Evolutionary conservation across 2,329 filamentous ascomycete genomes (phyloP).

Genomic region (Ilyonectria mors-panacis): DNA sequence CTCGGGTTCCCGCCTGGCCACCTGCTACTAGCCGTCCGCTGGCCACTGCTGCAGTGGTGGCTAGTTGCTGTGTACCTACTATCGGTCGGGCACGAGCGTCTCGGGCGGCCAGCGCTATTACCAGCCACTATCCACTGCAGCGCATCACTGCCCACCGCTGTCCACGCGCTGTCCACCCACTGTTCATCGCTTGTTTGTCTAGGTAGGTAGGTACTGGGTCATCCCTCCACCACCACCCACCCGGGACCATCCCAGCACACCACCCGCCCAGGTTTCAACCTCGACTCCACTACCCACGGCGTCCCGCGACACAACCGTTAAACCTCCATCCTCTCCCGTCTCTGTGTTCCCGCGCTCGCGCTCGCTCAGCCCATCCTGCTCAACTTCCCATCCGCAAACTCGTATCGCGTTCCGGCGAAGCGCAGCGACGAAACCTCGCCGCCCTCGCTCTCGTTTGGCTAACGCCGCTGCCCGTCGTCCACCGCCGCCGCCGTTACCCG

Average conservation of each 20-base stretch:
- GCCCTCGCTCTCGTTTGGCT: neutral
- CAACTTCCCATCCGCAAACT: conserved; percentile 3
- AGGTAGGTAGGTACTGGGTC: too few species aligned
- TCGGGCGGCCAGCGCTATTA: too few species aligned
- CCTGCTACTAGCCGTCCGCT: too few species aligned
- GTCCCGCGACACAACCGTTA: conserved; percentile 26
- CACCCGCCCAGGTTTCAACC: conserved; percentile 21
- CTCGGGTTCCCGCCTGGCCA: too few species aligned
- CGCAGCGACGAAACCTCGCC: conserved; percentile 9
- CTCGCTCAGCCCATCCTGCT: conserved; percentile 22
- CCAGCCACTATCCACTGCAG: too few species aligned
- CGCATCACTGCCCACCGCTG: too few species aligned
- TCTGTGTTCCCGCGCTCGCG: conserved; percentile 8
- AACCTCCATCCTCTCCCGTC: conserved; percentile 20
- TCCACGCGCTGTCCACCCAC: neutral
- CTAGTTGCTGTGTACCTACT: too few species aligned
- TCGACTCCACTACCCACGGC: conserved; percentile 24
- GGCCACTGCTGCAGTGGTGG: too few species aligned
- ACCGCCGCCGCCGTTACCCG: conserved; percentile 21
- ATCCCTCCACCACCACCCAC: conserved; percentile 1
- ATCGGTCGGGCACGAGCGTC: too few species aligned
- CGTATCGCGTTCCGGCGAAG: conserved; percentile 11
- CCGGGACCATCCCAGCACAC: conserved; percentile 7
- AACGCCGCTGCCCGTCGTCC: conserved; percentile 11
- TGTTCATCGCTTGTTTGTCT: neutral